Evolutionary conservation across 116 monocot genomes (phyloP), one percentile per base, ranked within the genome.

Genomic region (Zostera marina): DNA sequence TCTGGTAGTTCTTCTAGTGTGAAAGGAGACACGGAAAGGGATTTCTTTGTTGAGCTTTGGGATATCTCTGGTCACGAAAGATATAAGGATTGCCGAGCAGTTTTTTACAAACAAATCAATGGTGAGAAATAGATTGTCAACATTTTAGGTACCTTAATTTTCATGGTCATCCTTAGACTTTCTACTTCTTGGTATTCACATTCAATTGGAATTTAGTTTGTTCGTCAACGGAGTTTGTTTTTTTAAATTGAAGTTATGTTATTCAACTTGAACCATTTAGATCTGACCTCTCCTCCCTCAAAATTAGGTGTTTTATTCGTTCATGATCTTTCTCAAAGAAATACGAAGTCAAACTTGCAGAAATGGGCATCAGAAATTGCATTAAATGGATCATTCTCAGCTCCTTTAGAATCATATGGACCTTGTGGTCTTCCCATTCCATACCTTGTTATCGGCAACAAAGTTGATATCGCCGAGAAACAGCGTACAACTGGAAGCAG

Each of bases 11-110:
- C 89, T 65, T 89, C 89, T 66, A 78, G 74, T 69, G 78, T 80
- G 57, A 83, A 70, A 59, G 72, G 73, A 72, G 85, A 96, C 62
- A 54, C 70, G 49, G 85, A 96, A 47, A 85, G 89, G 61, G 78
- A 89, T 44, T 85, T 96, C 68, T 96, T 96, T 82, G 80, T 96
- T 62, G 96, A 96, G 72, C 79, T 96, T 39, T 96, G 96, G 89
- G 96, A 96, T 78, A 53, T 96, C 17, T 82, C 85, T 48, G 96
- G 96, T 53, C 96, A 96, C 56, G 89, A 96, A 56, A 67, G 96
- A 32, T 96, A 89, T 68, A 89, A 96, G 49, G 89, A 96, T 15
- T 96, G 89, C 21, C 62, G 96, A 15, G 85, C 89, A 26, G 70
- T 96, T 54, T 96, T 96, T 74, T 96, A 96, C 68, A 61, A 71